Conservation (phyloP, 2,329 filamentous ascomycete species). For the Alternaria incomplexa region DNA sequence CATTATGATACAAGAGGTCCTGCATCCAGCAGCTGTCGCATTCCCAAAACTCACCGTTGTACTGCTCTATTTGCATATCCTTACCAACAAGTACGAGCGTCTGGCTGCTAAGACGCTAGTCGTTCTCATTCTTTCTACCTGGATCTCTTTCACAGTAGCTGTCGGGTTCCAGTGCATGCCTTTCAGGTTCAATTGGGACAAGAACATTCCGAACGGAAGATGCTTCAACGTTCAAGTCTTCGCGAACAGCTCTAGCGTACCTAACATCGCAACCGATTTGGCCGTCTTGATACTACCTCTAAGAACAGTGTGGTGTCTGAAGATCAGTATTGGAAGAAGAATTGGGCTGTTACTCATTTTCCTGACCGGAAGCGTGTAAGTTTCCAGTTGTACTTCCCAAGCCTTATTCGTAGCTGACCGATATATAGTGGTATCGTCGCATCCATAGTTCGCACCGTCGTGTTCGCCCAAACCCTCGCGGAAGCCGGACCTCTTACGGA, state of each 20-base stretch:
- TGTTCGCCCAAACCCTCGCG: constrained; percentile 21
- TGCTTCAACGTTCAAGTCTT: constrained; percentile 30
- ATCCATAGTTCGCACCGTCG: constrained; percentile 30
- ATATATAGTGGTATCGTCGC: constrained; percentile 29
- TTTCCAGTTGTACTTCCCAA: neutral
- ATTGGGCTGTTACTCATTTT: constrained; percentile 34
- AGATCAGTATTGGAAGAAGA: constrained; percentile 23
- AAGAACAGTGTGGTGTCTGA: constrained; percentile 27
- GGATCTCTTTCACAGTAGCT: constrained; percentile 29
- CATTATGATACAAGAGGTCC: constrained; percentile 29
- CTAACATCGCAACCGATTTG: constrained; percentile 35
- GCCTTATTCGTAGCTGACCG: neutral
- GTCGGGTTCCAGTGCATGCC: constrained; percentile 31
- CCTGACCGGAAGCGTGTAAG: constrained; percentile 36
- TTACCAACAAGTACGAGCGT: constrained; percentile 33
- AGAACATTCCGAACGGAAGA: constrained; percentile 26
- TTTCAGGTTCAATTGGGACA: constrained; percentile 36
- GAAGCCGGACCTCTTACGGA: constrained; percentile 20
- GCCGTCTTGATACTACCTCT: constrained; percentile 28
- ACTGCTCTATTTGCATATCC: constrained; percentile 31
- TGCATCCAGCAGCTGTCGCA: constrained; percentile 34
- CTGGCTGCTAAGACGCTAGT: constrained; percentile 26
- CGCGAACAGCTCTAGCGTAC: constrained; percentile 31
- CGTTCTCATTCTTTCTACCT: constrained; percentile 24
- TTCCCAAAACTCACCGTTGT: constrained; percentile 36